Evolutionary conservation across 768 basidiomycete species (phyloP).

Genomic region (Xerocomellus intermedius): DNA sequence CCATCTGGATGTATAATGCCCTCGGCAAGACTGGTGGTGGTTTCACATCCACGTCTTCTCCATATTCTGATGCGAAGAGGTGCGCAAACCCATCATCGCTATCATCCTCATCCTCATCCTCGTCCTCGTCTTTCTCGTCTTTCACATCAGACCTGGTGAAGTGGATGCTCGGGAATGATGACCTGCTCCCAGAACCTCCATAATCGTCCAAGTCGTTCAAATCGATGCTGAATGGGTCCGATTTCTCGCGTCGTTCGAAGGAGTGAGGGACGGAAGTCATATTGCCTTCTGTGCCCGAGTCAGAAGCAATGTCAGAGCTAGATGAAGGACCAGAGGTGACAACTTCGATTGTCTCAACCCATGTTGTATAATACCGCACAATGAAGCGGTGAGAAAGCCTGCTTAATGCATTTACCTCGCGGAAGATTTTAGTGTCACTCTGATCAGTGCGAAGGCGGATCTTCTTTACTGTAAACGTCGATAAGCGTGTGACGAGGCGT

Average conservation of each 20-base stretch:
- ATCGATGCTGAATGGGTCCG: slow-evolving; percentile 64
- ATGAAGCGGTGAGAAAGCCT: slow-evolving; percentile 85
- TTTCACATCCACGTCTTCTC: slow-evolving; percentile 33
- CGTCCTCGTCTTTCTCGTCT: slow-evolving; percentile 42
- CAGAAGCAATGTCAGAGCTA: slow-evolving; percentile 40
- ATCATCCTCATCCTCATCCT: slow-evolving; percentile 42
- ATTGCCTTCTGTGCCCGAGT: slow-evolving; percentile 42
- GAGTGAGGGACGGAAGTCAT: slow-evolving; percentile 56
- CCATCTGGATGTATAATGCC: slow-evolving; percentile 95
- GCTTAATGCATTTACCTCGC: slow-evolving; percentile 89
- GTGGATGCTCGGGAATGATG: slow-evolving; percentile 82
- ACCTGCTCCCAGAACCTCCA: slow-evolving; percentile 48
- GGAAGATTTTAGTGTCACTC: slow-evolving; percentile 83
- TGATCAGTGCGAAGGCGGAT: slow-evolving; percentile 75
- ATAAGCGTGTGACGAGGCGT: background rate
- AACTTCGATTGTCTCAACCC: slow-evolving; percentile 73
- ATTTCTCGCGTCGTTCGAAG: slow-evolving; percentile 40
- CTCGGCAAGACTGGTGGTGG: slow-evolving; percentile 37
- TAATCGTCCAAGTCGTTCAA: slow-evolving; percentile 62
- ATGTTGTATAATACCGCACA: slow-evolving; percentile 89
- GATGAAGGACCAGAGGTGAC: slow-evolving; percentile 48
- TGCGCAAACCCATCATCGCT: slow-evolving; percentile 42
- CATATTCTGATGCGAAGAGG: slow-evolving; percentile 35
- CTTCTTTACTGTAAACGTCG: slow-evolving; percentile 67
- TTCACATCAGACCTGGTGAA: slow-evolving; percentile 55